A percentile compares a stretch with the other conserved stretches of the same genome.
These are phyloP conservation scores for Monosporascus sp. DNA, from an alignment of 2,329 filamentous ascomycete genomes.

Conservation along the genomic window DNA sequence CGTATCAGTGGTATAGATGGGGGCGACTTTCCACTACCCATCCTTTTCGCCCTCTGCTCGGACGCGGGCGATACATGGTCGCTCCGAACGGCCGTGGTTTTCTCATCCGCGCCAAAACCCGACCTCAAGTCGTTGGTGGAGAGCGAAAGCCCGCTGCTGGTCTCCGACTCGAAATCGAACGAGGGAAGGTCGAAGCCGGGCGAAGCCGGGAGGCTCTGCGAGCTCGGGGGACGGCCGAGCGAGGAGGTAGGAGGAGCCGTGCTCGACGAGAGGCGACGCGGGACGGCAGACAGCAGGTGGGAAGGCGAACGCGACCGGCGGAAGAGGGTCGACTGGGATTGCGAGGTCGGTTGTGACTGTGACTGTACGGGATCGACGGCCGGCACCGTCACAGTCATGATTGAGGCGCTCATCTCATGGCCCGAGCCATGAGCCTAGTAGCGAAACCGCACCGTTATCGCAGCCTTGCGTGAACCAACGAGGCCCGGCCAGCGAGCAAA, in stretches of 20 bases:
- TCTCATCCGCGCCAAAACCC: constrained; percentile 21
- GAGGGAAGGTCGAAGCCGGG: constrained; percentile 47
- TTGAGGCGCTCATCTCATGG: constrained; percentile 40
- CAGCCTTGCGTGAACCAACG: background rate
- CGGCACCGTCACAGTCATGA: constrained; percentile 33
- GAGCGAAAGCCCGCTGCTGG: constrained; percentile 42
- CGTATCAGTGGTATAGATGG: constrained; percentile 48
- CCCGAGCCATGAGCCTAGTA: constrained; percentile 5
- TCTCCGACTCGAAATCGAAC: constrained; percentile 45
- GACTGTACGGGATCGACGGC: constrained; percentile 33
- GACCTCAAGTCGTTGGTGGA: constrained; percentile 21
- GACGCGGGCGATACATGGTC: constrained; percentile 20
- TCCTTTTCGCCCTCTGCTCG: constrained; percentile 21
- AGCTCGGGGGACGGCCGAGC: constrained; percentile 17
- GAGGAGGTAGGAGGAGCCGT: background rate
- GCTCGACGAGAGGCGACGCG: constrained; percentile 5
- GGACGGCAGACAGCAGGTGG: constrained; percentile 10
- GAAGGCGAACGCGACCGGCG: constrained; percentile 27
- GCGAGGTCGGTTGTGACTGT: background rate
- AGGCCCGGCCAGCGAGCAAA: background rate
- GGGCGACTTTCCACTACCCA: constrained; percentile 39
- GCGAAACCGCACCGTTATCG: background rate
- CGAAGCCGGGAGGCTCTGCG: constrained; percentile 31
- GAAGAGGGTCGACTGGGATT: constrained; percentile 19
- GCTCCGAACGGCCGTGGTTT: constrained; percentile 11